Percentiles rank a stretch among this genome's conserved stretches.
These are phyloP conservation scores for Pichia rugopelliculosa DNA, from an alignment of 805 yeast species.

Conservation along the genomic window DNA sequence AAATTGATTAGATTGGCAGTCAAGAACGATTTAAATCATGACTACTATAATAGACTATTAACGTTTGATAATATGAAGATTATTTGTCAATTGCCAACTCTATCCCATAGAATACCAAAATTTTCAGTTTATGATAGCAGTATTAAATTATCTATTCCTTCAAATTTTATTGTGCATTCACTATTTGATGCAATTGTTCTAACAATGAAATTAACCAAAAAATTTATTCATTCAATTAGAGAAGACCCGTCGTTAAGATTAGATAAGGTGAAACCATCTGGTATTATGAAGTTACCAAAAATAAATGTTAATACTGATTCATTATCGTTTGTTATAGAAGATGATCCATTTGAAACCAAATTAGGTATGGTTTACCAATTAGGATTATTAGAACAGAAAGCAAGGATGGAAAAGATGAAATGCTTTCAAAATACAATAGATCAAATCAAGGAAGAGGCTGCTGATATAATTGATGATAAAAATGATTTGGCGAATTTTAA, in stretches of 20 bases:
- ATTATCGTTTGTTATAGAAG: conserved; percentile 45
- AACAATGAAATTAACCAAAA: conserved; percentile 56
- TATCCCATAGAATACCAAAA: not conserved
- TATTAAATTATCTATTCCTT: conserved; percentile 56
- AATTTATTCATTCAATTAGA: conserved; percentile 44
- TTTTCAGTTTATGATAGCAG: conserved; percentile 24
- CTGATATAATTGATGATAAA: not conserved
- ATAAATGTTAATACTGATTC: conserved; percentile 35
- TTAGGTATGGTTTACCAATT: conserved; percentile 49
- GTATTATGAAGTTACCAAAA: conserved; percentile 31
- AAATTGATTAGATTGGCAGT: conserved; percentile 10
- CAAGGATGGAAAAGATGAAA: conserved; percentile 35
- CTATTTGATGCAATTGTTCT: conserved; percentile 76
- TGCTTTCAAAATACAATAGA: conserved; percentile 12
- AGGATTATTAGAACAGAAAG: conserved; percentile 51
- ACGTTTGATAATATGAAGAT: conserved; percentile 8
- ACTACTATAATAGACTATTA: conserved; percentile 7
- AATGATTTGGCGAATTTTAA: not conserved
- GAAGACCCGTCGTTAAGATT: conserved; percentile 11
- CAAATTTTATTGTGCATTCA: conserved; percentile 64
- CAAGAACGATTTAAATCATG: conserved; percentile 1
- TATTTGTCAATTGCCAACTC: conserved; percentile 8
- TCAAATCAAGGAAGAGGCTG: not conserved
- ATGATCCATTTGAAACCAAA: conserved; percentile 60
- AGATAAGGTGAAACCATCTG: conserved; percentile 3